phyloP scores from a whole-genome alignment of 78 protist species.

The slime mould (Dictyostelium discoideum) region dicty_2.7 NC_007088.5:3087501-3088000 shows the following conservation, averaged over 20 bases:
- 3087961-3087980: background rate
- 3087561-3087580: constrained; percentile 20
- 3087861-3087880: constrained; percentile 30
- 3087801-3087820: background rate
- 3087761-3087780: constrained; percentile 57
- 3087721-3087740: constrained; percentile 29
- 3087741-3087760: background rate
- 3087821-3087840: no score
- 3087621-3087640: background rate
- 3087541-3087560: constrained; percentile 49
- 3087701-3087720: constrained; percentile 44
- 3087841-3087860: constrained; percentile 22
- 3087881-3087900: constrained; percentile 34
- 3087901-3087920: constrained; percentile 62
- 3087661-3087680: background rate
- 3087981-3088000: constrained; percentile 11
- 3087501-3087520: background rate
- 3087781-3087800: background rate
- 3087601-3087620: constrained; percentile 1
- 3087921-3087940: constrained; percentile 47
- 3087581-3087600: constrained; percentile 40
- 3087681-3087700: constrained; percentile 48
- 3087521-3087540: constrained; percentile 23
- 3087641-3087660: constrained; percentile 14
- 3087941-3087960: constrained; percentile 22